These are phyloP conservation scores for Pythium phragmiticola DNA, from an alignment of 352 stramenopile species.

Conservation along the genomic window DNA sequence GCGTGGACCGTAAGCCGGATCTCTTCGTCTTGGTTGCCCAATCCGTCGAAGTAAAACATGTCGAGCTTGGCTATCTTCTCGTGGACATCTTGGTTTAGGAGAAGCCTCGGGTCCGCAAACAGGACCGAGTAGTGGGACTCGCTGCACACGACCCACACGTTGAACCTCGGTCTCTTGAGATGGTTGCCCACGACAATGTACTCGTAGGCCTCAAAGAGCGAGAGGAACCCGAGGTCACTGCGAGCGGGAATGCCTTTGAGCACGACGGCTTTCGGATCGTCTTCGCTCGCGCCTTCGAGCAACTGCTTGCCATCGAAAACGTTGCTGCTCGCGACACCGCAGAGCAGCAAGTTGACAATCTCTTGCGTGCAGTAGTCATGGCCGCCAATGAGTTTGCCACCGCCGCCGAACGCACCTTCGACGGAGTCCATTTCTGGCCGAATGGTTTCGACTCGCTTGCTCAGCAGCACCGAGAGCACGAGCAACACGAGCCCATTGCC, in stretches of 20 bases:
- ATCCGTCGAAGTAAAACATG: slow-evolving; percentile 87
- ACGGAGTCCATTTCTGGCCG: slow-evolving; percentile 85
- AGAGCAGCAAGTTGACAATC: slow-evolving; percentile 95
- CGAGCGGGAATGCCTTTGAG: slow-evolving; percentile 66
- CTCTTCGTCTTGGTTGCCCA: slow-evolving; percentile 87
- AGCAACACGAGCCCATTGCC: slow-evolving; percentile 76
- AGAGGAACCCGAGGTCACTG: slow-evolving; percentile 83
- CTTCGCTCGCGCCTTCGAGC: slow-evolving; percentile 57
- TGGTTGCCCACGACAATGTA: slow-evolving; percentile 82
- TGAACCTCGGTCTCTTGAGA: slow-evolving; percentile 72
- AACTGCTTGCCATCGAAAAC: slow-evolving; percentile 92
- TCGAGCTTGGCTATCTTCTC: slow-evolving; percentile 49
- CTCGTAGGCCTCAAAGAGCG: slow-evolving; percentile 91
- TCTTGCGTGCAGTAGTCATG: slow-evolving; percentile 94
- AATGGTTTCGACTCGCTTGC: slow-evolving; percentile 54
- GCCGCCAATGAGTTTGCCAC: slow-evolving; percentile 70
- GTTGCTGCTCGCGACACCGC: slow-evolving; percentile 91
- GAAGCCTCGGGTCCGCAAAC: slow-evolving; percentile 44
- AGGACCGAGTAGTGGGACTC: slow-evolving; percentile 93
- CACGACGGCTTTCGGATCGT: slow-evolving; percentile 60
- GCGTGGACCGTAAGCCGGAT: slow-evolving; percentile 65
- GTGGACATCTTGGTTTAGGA: slow-evolving; percentile 27
- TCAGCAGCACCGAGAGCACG: slow-evolving; percentile 64
- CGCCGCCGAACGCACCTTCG: slow-evolving; percentile 37
- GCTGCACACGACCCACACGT: slow-evolving; percentile 91